phyloP scores from a whole-genome alignment of 306 rosid species.

The Trifolium repens region DNA sequence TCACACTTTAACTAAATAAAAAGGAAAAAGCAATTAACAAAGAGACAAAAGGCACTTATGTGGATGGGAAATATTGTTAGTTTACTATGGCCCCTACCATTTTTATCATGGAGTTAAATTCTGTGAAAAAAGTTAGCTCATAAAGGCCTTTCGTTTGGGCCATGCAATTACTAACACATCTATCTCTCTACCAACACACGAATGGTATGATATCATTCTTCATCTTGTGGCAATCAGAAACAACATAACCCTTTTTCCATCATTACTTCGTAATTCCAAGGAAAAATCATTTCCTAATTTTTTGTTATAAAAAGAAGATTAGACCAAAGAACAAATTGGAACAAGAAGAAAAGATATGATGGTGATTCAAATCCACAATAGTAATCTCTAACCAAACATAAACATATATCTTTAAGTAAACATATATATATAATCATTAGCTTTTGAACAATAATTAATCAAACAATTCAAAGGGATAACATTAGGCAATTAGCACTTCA shows the following conservation, averaged over 20 bases:
- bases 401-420: neutral
- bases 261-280: constrained; percentile 39
- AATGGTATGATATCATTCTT: constrained; percentile 58
- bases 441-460: constrained; percentile 25
- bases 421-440: constrained; percentile 1
- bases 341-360: neutral
- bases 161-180: constrained; percentile 28
- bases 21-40: neutral
- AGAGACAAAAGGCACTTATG: constrained; percentile 38
- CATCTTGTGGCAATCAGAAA: constrained; percentile 36
- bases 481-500: constrained; percentile 27
- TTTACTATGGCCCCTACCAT: constrained; percentile 44
- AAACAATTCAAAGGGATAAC: constrained; percentile 4
- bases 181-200: constrained; percentile 45
- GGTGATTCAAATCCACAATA: neutral
- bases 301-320: neutral
- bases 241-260: constrained; percentile 40
- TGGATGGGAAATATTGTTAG: constrained; percentile 31
- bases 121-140: constrained; percentile 34
- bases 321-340: constrained; percentile 12
- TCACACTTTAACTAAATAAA: too few relatives aligned
- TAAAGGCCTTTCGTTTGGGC: constrained; percentile 21
- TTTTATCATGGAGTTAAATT: constrained; percentile 17
- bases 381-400: constrained; percentile 30
- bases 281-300: constrained; percentile 23